Conservation (phyloP, 441 rosid species). For the Populus hybrid region DNA sequence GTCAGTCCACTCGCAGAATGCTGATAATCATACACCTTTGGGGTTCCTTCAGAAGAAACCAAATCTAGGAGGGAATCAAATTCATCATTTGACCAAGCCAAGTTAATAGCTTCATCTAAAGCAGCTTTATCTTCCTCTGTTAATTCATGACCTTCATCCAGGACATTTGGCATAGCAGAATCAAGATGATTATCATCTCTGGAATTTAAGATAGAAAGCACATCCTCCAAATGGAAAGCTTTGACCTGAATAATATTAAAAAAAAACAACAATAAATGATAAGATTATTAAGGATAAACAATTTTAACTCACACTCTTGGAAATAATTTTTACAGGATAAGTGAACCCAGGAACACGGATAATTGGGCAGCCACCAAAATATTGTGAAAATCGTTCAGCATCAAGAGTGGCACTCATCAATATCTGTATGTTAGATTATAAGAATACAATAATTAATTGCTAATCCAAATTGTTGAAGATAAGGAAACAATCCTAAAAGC, state of each 20-base stretch:
- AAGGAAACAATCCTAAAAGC: conserved; percentile 2
- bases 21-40: conserved; percentile 64
- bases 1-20: conserved; percentile 66
- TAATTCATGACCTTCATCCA: conserved; percentile 42
- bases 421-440: conserved; percentile 46
- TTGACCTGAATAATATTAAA: conserved; percentile 53
- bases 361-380: conserved; percentile 97
- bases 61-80: conserved; percentile 76
- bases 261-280: conserved; percentile 21
- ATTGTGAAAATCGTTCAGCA: conserved; percentile 84
- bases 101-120: conserved; percentile 81
- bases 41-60: conserved; percentile 57
- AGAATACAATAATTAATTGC: conserved; percentile 1
- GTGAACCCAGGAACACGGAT: conserved; percentile 94
- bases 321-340: conserved; percentile 59
- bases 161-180: conserved; percentile 34
- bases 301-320: conserved; percentile 6
- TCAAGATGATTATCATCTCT: conserved; percentile 54
- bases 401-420: conserved; percentile 98
- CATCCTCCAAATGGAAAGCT: conserved; percentile 77
- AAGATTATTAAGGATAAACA: not conserved
- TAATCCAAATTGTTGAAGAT: conserved; percentile 5
- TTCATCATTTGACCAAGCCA: conserved; percentile 86
- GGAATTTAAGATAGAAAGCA: conserved; percentile 67
- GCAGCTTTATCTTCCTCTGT: conserved; percentile 65